Evolutionary conservation across 192 early-diverging fungal genomes (phyloP).

Genomic region (Cetraspora pellucida): DNA sequence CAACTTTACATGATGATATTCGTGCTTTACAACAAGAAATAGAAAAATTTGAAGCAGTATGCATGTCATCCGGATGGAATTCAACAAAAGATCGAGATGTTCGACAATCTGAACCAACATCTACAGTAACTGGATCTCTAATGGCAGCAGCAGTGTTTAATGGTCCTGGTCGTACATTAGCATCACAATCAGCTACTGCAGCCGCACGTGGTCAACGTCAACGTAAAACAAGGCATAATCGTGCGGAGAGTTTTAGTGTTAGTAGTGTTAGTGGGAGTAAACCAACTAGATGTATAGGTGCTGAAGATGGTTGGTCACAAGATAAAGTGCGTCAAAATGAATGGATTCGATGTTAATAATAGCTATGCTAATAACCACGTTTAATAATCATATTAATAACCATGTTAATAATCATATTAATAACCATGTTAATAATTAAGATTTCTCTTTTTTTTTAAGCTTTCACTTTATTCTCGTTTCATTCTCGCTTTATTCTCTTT

Average conservation of each 20-base stretch:
- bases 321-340: constrained; percentile 29
- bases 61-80: neutral
- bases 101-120: neutral
- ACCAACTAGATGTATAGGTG: constrained; percentile 13
- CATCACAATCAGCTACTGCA: neutral
- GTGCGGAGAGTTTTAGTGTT: neutral
- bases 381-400: no score
- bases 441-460: neutral
- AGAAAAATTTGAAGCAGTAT: constrained; percentile 5
- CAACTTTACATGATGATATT: constrained; percentile 16
- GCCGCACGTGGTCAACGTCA: neutral
- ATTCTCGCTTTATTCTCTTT: no score
- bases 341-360: constrained; percentile 28
- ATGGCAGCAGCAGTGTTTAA: neutral
- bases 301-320: constrained; percentile 23
- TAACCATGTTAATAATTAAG: neutral
- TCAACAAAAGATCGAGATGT: neutral
- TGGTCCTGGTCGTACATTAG: neutral
- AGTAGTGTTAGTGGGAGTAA: neutral
- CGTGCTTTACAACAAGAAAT: constrained; percentile 33
- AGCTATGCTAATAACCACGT: no score
- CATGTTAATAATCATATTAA: no score
- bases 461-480: neutral
- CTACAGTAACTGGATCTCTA: constrained; percentile 14
- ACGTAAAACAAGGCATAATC: neutral